phyloP scores from a whole-genome alignment of 768 basidiomycete species.

The Clitopilus passeckerianus region DNA sequence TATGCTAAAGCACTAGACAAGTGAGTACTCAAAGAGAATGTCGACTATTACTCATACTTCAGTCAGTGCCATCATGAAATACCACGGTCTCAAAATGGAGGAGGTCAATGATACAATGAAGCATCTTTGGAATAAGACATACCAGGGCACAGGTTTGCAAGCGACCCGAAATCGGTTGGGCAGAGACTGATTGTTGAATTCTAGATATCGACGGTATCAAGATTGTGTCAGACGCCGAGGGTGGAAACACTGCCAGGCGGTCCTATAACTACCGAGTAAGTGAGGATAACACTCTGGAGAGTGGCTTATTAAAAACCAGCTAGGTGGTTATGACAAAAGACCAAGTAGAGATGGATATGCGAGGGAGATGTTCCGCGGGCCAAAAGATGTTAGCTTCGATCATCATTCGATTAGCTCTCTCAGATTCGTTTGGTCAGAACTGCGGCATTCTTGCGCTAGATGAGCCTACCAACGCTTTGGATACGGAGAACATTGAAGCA shows the following conservation, averaged over 20 bases:
- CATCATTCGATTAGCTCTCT: slow-evolving; percentile 94
- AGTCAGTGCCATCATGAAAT: slow-evolving; percentile 94
- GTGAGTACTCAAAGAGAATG: slow-evolving; percentile 37
- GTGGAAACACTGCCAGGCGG: slow-evolving; percentile 72
- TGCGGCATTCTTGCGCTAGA: slow-evolving; percentile 97
- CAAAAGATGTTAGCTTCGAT: slow-evolving; percentile 99
- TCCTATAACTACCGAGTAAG: slow-evolving; percentile 95
- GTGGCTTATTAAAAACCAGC: slow-evolving; percentile 6
- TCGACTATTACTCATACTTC: not conserved
- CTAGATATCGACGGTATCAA: slow-evolving; percentile 96
- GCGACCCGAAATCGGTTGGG: slow-evolving; percentile 23
- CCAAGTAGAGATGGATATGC: slow-evolving; percentile 99
- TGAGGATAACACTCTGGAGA: slow-evolving; percentile 7
- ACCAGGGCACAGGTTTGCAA: slow-evolving; percentile 81
- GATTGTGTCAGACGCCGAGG: slow-evolving; percentile 91
- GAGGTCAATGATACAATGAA: slow-evolving; percentile 99
- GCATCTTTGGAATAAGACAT: slow-evolving; percentile 97
- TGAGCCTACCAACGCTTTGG: slow-evolving; percentile 96
- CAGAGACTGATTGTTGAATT: slow-evolving; percentile 3
- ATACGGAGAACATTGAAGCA: slow-evolving; percentile 94
- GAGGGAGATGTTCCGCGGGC: slow-evolving; percentile 95
- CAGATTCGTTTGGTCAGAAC: slow-evolving; percentile 96
- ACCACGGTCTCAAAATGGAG: slow-evolving; percentile 96
- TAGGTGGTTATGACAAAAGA: slow-evolving; percentile 99
- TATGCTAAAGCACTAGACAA: slow-evolving; percentile 96